Percentiles rank a stretch among this genome's conserved stretches.
Evolutionary conservation across 1,139 yeast genomes (phyloP).

Genomic region (Pichia norvegensis): DNA sequence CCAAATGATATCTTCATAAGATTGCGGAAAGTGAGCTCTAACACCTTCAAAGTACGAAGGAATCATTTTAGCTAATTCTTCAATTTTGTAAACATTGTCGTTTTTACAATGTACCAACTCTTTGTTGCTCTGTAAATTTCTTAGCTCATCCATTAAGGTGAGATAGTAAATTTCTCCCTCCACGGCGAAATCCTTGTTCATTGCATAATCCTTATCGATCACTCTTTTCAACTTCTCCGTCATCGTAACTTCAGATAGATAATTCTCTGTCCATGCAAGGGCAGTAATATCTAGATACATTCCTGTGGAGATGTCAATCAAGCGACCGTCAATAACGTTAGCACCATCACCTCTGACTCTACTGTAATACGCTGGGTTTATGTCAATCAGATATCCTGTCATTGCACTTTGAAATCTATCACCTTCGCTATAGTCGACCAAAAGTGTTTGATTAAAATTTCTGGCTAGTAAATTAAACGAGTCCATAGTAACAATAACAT

Average conservation of each 20-base stretch:
- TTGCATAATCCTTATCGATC: slow-evolving; percentile 34
- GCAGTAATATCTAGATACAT: slow-evolving; percentile 55
- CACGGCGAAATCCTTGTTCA: slow-evolving; percentile 20
- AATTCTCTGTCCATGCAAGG: slow-evolving; percentile 31
- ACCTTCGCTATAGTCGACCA: slow-evolving; percentile 34
- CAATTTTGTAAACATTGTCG: slow-evolving; percentile 39
- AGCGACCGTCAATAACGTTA: slow-evolving; percentile 54
- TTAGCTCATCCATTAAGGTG: slow-evolving; percentile 12
- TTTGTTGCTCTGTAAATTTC: slow-evolving; percentile 20
- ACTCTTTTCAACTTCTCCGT: slow-evolving; percentile 24
- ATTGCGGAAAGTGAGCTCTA: slow-evolving; percentile 39
- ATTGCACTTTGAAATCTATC: slow-evolving; percentile 30
- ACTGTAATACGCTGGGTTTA: slow-evolving; percentile 35
- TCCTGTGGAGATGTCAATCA: slow-evolving; percentile 49
- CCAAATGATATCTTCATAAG: slow-evolving; percentile 31
- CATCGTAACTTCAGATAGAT: slow-evolving; percentile 19
- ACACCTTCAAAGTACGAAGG: slow-evolving; percentile 48
- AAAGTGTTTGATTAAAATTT: slow-evolving; percentile 40
- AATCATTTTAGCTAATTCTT: slow-evolving; percentile 39
- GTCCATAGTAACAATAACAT: slow-evolving; percentile 44
- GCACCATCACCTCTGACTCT: slow-evolving; percentile 34
- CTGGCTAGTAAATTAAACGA: slow-evolving; percentile 37
- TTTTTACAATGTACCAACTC: slow-evolving; percentile 45
- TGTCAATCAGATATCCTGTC: slow-evolving; percentile 44
- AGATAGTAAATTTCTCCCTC: slow-evolving; percentile 11